phyloP scores from a whole-genome alignment of 2,329 filamentous ascomycete genomes.

The Trichoderma koningiopsis region DNA sequence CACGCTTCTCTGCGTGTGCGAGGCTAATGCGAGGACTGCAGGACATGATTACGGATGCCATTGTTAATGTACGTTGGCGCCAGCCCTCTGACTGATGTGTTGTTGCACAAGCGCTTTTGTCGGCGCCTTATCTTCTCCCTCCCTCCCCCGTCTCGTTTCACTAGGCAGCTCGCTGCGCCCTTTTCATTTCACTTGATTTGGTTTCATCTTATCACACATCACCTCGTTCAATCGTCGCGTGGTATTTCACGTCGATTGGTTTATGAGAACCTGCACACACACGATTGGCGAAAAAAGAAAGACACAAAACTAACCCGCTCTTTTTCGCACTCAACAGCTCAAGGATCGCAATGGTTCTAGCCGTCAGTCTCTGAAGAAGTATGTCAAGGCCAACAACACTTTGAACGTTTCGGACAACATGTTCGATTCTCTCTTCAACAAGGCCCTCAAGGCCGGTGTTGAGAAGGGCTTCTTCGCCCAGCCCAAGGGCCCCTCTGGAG shows the following conservation, averaged over 20 bases:
- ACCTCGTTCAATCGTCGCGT: background rate
- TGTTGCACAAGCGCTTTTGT: conserved; percentile 30
- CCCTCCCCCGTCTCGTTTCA: background rate
- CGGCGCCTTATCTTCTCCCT: conserved; percentile 3
- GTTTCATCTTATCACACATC: conserved; percentile 16
- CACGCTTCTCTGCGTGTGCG: background rate
- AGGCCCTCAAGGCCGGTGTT: conserved; percentile 77
- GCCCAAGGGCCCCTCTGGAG: conserved; percentile 88
- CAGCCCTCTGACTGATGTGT: conserved; percentile 11
- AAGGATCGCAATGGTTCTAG: conserved; percentile 64
- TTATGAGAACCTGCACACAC: conserved; percentile 5
- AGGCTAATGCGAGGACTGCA: conserved; percentile 38
- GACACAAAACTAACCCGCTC: conserved; percentile 42
- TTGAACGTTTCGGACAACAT: conserved; percentile 53
- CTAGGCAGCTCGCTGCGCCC: background rate
- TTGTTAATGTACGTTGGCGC: conserved; percentile 56
- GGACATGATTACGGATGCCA: conserved; percentile 67
- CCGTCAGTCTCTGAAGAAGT: conserved; percentile 64
- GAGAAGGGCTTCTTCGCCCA: conserved; percentile 86
- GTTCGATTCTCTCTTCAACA: conserved; percentile 80
- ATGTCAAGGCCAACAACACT: conserved; percentile 58
- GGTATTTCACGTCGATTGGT: conserved; percentile 8
- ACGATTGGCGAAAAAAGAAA: background rate
- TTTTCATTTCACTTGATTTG: background rate
- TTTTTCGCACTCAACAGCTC: conserved; percentile 48